Evolutionary conservation across 2,329 filamentous ascomycete species (phyloP).

Genomic region (Trichophyton rubrum): DNA sequence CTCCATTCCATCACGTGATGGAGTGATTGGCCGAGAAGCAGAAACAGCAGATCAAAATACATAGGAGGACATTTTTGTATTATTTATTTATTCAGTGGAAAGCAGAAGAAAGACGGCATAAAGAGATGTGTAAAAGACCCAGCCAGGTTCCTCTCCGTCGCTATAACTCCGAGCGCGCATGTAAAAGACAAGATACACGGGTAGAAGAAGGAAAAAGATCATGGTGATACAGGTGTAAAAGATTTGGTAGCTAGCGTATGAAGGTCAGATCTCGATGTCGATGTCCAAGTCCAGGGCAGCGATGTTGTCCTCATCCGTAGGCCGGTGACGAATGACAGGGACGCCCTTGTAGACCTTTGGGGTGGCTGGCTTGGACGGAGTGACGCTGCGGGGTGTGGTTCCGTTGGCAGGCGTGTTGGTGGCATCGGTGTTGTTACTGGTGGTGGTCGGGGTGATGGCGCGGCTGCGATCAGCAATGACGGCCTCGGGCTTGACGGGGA

Average conservation of each 20-base stretch:
- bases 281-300: conserved; percentile 79
- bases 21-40: neutral
- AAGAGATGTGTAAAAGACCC: neutral
- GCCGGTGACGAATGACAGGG: conserved; percentile 60
- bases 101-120: neutral
- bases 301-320: conserved; percentile 88
- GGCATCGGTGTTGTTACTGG: conserved; percentile 29
- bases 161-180: neutral
- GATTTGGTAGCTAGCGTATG: neutral
- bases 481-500: conserved; percentile 36
- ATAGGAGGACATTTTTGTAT: neutral
- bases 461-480: conserved; percentile 34
- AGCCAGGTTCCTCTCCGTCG: neutral
- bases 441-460: conserved; percentile 33
- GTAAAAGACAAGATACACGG: neutral
- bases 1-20: neutral
- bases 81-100: neutral
- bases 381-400: conserved; percentile 38
- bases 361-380: conserved; percentile 19
- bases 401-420: conserved; percentile 42
- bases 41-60: neutral
- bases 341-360: conserved; percentile 36
- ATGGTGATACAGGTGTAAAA: neutral
- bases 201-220: neutral
- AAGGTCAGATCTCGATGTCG: conserved; percentile 54